A percentile compares a stretch with the other conserved stretches of the same genome.
phyloP scores from a whole-genome alignment of 2,329 filamentous ascomycete species.

The Penicillium sp. region DNA sequence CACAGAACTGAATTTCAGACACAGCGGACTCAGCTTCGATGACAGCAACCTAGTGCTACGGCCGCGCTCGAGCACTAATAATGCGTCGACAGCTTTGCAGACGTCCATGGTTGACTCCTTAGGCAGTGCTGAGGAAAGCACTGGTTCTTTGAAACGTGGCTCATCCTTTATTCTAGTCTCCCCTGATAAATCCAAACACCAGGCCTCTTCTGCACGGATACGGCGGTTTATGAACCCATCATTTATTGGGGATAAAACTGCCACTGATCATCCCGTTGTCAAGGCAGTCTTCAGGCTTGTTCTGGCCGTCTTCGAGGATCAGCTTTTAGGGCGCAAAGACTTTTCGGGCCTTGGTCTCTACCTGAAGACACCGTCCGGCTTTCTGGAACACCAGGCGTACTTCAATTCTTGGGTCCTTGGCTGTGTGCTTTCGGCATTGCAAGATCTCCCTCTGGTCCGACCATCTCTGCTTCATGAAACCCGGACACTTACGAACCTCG shows the following conservation, averaged over 20 bases:
- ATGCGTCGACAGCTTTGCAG: slow-evolving; percentile 55
- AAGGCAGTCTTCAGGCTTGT: slow-evolving; percentile 70
- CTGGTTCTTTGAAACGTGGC: slow-evolving; percentile 62
- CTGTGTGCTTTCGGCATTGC: slow-evolving; percentile 62
- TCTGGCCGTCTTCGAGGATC: slow-evolving; percentile 72
- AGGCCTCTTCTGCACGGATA: slow-evolving; percentile 54
- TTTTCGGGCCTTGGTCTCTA: slow-evolving; percentile 81
- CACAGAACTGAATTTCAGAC: slow-evolving; percentile 74
- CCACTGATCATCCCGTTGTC: slow-evolving; percentile 59
- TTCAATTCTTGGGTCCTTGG: slow-evolving; percentile 85
- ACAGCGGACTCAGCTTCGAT: slow-evolving; percentile 73
- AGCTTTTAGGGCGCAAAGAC: slow-evolving; percentile 76
- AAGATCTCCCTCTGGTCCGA: slow-evolving; percentile 60
- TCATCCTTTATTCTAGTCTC: slow-evolving; percentile 89
- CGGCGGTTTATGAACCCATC: slow-evolving; percentile 55
- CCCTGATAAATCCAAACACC: slow-evolving; percentile 53
- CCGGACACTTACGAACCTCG: slow-evolving; percentile 74
- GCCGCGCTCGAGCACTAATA: slow-evolving; percentile 54
- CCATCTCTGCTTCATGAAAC: slow-evolving; percentile 69
- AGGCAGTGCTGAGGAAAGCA: slow-evolving; percentile 40
- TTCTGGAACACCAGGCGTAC: slow-evolving; percentile 87
- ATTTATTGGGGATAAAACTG: slow-evolving; percentile 40
- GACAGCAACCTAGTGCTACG: slow-evolving; percentile 76
- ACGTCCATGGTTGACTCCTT: slow-evolving; percentile 55
- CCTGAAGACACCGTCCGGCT: slow-evolving; percentile 79